Conservation (phyloP, 129 eudicot species). For the Daucus carota region DH1_v3.0 NC_030383.2:46597001-46597500, state of each 20-base stretch:
- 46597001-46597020: not conserved
- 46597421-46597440: not conserved
- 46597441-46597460: not conserved
- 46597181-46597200: conserved; percentile 74
- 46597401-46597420: not conserved
- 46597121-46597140: conserved; percentile 66
- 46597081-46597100: too few relatives aligned
- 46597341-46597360: conserved; percentile 71
- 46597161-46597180: conserved; percentile 47
- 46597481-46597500: not conserved
- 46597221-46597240: conserved; percentile 71
- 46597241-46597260: conserved; percentile 89
- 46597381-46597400: not conserved
- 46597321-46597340: conserved; percentile 88
- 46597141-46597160: conserved; percentile 53
- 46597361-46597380: conserved; percentile 39
- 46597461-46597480: not conserved
- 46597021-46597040: too few relatives aligned
- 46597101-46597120: not conserved
- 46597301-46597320: conserved; percentile 53
- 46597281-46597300: conserved; percentile 83
- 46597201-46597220: conserved; percentile 67
- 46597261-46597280: conserved; percentile 73
- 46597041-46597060: not conserved
- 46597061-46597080: too few relatives aligned